These are phyloP conservation scores for Aureobasidium sp. DNA, from an alignment of 2,329 filamentous ascomycete genomes.

Conservation along the genomic window DNA sequence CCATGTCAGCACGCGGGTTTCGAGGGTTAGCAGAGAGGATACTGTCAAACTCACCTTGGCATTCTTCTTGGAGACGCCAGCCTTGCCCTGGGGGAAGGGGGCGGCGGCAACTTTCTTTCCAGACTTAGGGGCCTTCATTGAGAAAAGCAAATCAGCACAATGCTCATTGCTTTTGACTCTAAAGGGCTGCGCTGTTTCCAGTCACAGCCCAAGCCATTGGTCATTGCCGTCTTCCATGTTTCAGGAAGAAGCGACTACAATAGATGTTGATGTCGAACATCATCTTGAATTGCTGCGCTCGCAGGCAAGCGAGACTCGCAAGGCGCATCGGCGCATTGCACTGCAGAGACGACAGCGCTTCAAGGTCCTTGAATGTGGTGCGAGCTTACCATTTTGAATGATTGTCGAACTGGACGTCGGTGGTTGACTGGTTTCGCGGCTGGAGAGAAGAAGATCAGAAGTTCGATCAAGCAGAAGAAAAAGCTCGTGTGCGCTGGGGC, in stretches of 20 bases:
- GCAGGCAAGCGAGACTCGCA: slow-evolving; percentile 9
- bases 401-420: slow-evolving; percentile 10
- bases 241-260: slow-evolving; percentile 9
- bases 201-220: slow-evolving; percentile 44
- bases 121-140: slow-evolving; percentile 99
- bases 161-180: slow-evolving; percentile 78
- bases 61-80: slow-evolving; percentile 78
- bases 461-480: slow-evolving; percentile 5
- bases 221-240: slow-evolving; percentile 16
- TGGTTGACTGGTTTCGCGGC: slow-evolving; percentile 12
- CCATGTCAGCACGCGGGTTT: slow-evolving; percentile 6
- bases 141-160: slow-evolving; percentile 93
- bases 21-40: not conserved
- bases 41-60: slow-evolving; percentile 67
- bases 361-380: not conserved
- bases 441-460: not conserved
- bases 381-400: slow-evolving; percentile 15
- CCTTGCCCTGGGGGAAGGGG: slow-evolving; percentile 92
- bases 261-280: slow-evolving; percentile 10
- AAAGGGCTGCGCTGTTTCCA: slow-evolving; percentile 54
- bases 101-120: slow-evolving; percentile 98
- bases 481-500: not conserved
- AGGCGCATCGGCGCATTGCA: slow-evolving; percentile 10
- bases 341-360: slow-evolving; percentile 5
- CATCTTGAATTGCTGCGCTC: slow-evolving; percentile 10